Conservation (phyloP, 257 asterid species). For the Ilex aquifolium region DNA sequence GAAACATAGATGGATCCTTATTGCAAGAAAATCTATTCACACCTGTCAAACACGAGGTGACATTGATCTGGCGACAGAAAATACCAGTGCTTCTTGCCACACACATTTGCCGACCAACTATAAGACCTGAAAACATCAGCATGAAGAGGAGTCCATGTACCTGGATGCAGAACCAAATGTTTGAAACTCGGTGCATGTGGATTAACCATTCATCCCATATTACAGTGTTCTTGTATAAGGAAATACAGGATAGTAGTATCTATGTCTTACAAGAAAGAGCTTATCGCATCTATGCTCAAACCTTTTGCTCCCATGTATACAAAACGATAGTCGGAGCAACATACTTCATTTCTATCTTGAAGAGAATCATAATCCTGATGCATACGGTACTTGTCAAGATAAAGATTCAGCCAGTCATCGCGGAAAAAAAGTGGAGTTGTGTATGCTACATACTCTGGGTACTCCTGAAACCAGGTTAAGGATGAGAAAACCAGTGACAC, state of each 20-base stretch:
- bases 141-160: constrained; percentile 99
- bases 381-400: constrained; percentile 80
- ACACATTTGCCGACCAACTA: constrained; percentile 97
- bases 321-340: constrained; percentile 95
- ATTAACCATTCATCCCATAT: too few species aligned
- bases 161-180: constrained; percentile 27
- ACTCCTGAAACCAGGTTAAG: constrained; percentile 54
- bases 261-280: constrained; percentile 17
- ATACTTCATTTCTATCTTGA: constrained; percentile 50
- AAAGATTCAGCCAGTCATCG: constrained; percentile 94
- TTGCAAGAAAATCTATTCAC: constrained; percentile 4
- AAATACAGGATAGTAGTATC: constrained; percentile 4
- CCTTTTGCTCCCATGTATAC: constrained; percentile 98
- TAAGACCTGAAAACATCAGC: constrained; percentile 98
- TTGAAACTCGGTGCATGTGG: neutral
- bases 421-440: constrained; percentile 57
- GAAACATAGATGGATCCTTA: neutral
- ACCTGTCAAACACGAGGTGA: constrained; percentile 84
- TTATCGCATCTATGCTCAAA: constrained; percentile 28
- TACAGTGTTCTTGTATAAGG: neutral
- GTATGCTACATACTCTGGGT: constrained; percentile 79
- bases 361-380: constrained; percentile 49
- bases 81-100: constrained; percentile 92
- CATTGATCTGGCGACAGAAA: constrained; percentile 71
- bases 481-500: constrained; percentile 12